Conservation (phyloP, 2,329 filamentous ascomycete genomes). For the Lecanicillium sp. region DNA sequence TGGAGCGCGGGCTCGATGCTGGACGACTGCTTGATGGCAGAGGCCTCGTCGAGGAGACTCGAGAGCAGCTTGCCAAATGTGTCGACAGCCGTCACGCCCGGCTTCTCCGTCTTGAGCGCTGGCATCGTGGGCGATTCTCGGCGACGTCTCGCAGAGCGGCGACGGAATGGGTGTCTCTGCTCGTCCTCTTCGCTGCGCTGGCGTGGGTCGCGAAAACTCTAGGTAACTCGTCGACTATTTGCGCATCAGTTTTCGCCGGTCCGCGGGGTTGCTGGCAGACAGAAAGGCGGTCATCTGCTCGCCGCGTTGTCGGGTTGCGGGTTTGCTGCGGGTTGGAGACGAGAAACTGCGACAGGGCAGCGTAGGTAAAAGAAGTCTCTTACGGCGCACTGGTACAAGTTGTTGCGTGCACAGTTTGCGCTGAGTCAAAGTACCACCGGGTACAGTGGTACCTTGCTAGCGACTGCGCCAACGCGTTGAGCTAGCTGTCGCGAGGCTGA, state of each 20-base stretch:
- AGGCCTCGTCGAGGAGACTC: slow-evolving; percentile 53
- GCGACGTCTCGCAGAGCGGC: neutral
- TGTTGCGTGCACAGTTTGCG: neutral
- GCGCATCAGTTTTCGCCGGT: slow-evolving; percentile 1
- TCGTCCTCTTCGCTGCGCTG: neutral
- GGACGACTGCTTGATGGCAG: slow-evolving; percentile 49
- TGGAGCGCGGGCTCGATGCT: slow-evolving; percentile 69
- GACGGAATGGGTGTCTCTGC: neutral
- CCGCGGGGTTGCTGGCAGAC: too few relatives aligned
- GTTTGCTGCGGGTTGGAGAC: neutral
- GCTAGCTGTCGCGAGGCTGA: slow-evolving; percentile 27
- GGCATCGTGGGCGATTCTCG: slow-evolving; percentile 37
- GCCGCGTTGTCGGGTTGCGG: neutral
- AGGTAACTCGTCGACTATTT: neutral
- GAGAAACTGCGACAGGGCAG: neutral
- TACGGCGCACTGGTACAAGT: neutral
- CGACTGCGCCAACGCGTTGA: neutral
- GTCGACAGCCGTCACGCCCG: slow-evolving; percentile 47
- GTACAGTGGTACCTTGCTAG: neutral
- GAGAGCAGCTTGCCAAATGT: slow-evolving; percentile 49
- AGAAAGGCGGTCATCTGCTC: neutral
- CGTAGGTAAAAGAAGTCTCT: neutral
- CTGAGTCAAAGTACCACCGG: neutral
- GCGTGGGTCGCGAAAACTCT: neutral
- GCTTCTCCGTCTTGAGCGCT: slow-evolving; percentile 37